Conservation (phyloP, 352 stramenopile species). For the Globisporangium carolinianum region DNA sequence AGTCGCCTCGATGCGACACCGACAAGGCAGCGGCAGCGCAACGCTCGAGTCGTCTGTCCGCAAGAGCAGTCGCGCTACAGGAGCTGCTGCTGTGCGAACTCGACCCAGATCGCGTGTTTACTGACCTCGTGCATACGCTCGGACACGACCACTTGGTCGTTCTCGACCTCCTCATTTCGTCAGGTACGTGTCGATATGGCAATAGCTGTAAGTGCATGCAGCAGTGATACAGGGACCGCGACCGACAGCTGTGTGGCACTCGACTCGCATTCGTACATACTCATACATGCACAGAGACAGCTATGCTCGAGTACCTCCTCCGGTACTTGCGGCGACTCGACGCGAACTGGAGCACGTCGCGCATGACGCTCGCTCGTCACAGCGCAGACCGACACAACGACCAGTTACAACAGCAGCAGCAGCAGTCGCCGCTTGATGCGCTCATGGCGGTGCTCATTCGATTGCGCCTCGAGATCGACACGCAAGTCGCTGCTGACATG, state of each 20-base stretch:
- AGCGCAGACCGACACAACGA: too few relatives aligned
- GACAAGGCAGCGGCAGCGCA: neutral
- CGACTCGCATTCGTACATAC: too few relatives aligned
- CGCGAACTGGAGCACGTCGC: conserved; percentile 22
- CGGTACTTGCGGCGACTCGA: conserved; percentile 38
- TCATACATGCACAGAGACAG: conserved; percentile 36
- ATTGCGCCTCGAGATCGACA: conserved; percentile 52
- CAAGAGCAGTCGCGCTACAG: neutral
- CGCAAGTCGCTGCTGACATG: conserved; percentile 26
- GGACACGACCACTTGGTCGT: conserved; percentile 56
- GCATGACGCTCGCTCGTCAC: conserved; percentile 12
- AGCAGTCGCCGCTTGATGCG: conserved; percentile 14
- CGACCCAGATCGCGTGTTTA: conserved; percentile 54
- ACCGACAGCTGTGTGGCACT: too few relatives aligned
- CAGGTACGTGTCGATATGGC: conserved; percentile 24
- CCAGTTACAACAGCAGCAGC: neutral
- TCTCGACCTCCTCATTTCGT: conserved; percentile 62
- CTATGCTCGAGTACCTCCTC: conserved; percentile 57
- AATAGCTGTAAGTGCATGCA: too few relatives aligned
- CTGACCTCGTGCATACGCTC: conserved; percentile 34
- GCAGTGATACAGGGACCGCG: too few relatives aligned
- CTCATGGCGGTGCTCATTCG: conserved; percentile 56
- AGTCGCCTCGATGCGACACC: too few relatives aligned
- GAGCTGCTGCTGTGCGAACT: conserved; percentile 23
- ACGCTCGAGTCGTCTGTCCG: neutral